Conservation (phyloP, 345 rosid genomes). For the Combretum micranthum region DNA sequence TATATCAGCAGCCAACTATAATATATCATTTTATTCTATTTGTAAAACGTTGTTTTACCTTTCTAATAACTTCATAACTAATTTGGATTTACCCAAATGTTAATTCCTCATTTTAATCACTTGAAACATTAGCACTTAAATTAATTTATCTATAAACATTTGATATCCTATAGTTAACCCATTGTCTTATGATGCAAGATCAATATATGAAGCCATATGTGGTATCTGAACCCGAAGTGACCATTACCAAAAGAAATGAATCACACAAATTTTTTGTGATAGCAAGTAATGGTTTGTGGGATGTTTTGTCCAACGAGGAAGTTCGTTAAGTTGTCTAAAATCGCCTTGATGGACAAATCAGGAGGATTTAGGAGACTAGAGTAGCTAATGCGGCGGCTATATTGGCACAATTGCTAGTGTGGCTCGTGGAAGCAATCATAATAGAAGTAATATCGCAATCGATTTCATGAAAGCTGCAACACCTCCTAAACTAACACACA, state of each 20-base stretch:
- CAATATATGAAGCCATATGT: conserved; percentile 21
- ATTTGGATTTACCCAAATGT: no score
- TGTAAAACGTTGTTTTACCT: no score
- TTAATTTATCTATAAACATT: no score
- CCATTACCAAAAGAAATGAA: conserved; percentile 12
- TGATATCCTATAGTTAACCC: not conserved
- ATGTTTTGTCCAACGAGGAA: conserved; percentile 25
- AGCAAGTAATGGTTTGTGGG: conserved; percentile 38
- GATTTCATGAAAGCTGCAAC: no score
- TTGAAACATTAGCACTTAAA: no score
- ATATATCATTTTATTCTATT: no score
- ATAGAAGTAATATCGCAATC: no score
- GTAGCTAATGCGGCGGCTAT: conserved; percentile 21
- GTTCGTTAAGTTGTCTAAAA: conserved; percentile 25
- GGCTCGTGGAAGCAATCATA: no score
- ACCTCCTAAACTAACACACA: no score
- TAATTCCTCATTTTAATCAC: no score
- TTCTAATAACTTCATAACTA: no score
- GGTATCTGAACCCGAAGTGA: conserved; percentile 26
- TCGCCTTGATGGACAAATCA: conserved; percentile 10
- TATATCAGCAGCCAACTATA: no score
- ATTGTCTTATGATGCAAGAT: conserved; percentile 17
- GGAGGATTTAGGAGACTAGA: conserved; percentile 4
- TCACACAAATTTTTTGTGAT: conserved; percentile 23
- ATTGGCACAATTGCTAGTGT: conserved; percentile 29